Percentiles rank a stretch among this genome's conserved stretches.
Conservation (phyloP, 768 basidiomycete genomes). For the Russula sp. region DNA sequence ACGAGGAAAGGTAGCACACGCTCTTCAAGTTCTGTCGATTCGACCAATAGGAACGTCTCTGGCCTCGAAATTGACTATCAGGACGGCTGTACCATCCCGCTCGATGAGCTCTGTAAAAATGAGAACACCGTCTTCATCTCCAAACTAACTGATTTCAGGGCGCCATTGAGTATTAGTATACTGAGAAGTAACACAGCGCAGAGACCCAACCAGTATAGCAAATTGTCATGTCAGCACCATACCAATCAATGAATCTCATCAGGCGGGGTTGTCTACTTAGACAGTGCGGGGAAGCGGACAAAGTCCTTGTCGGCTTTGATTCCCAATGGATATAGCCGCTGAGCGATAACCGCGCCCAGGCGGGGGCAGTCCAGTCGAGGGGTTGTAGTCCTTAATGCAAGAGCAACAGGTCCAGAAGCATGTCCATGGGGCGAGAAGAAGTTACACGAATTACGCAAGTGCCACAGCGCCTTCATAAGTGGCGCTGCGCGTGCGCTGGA, state of each 20-base stretch:
- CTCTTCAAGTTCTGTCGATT: conserved; percentile 29
- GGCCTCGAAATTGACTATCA: conserved; percentile 54
- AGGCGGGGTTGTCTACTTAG: conserved; percentile 57
- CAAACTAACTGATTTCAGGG: neutral
- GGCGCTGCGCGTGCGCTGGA: conserved; percentile 47
- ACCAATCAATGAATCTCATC: conserved; percentile 46
- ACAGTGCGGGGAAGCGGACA: conserved; percentile 49
- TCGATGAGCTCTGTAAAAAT: conserved; percentile 41
- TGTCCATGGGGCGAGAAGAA: too few relatives aligned
- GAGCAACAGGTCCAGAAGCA: too few relatives aligned
- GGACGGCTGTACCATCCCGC: conserved; percentile 45
- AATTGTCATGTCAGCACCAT: conserved; percentile 36
- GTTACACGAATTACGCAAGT: too few relatives aligned
- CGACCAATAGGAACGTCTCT: conserved; percentile 42
- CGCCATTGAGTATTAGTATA: neutral
- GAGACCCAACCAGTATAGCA: too few relatives aligned
- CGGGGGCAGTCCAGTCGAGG: conserved; percentile 35
- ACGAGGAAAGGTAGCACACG: too few relatives aligned
- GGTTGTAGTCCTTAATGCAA: too few relatives aligned
- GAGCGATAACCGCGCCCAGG: conserved; percentile 39
- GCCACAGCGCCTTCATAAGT: conserved; percentile 52
- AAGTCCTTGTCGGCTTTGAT: conserved; percentile 37
- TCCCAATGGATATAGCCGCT: conserved; percentile 36
- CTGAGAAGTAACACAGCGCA: too few relatives aligned
- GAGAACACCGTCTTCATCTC: conserved; percentile 55